These are phyloP conservation scores for Pueraria montana DNA, from an alignment of 306 rosid genomes.

Conservation along the genomic window DNA sequence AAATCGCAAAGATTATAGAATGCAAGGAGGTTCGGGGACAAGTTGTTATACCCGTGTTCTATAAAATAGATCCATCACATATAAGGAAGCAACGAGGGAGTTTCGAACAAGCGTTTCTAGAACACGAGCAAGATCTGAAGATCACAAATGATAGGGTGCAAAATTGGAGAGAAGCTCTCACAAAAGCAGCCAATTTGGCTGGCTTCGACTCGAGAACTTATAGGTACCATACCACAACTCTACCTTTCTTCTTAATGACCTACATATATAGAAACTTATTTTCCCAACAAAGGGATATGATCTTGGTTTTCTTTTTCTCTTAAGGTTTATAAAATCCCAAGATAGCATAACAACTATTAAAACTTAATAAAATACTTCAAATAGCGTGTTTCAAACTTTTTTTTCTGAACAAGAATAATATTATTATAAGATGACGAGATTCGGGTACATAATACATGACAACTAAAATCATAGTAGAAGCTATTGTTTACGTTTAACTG, in stretches of 20 bases:
- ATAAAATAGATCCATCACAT: constrained; percentile 35
- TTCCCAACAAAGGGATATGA: not conserved
- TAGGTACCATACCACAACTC: not conserved
- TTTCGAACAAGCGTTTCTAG: not conserved
- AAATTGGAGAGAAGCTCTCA: constrained; percentile 34
- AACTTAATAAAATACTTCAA: not conserved
- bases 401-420: not conserved
- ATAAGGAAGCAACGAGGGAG: constrained; percentile 24
- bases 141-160: not conserved
- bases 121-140: not conserved
- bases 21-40: constrained; percentile 7
- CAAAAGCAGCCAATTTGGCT: constrained; percentile 39
- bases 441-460: too few relatives aligned
- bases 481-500: not conserved
- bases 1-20: constrained; percentile 19
- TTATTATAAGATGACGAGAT: too few relatives aligned
- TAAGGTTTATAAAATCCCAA: too few relatives aligned
- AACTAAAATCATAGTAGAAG: too few relatives aligned
- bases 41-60: constrained; percentile 35
- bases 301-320: not conserved
- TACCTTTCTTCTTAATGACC: not conserved
- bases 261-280: not conserved
- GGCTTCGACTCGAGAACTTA: constrained; percentile 19
- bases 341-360: too few relatives aligned
- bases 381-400: not conserved